Conservation (phyloP, 257 asterid species). For the Jacaranda mimosifolia region DNA sequence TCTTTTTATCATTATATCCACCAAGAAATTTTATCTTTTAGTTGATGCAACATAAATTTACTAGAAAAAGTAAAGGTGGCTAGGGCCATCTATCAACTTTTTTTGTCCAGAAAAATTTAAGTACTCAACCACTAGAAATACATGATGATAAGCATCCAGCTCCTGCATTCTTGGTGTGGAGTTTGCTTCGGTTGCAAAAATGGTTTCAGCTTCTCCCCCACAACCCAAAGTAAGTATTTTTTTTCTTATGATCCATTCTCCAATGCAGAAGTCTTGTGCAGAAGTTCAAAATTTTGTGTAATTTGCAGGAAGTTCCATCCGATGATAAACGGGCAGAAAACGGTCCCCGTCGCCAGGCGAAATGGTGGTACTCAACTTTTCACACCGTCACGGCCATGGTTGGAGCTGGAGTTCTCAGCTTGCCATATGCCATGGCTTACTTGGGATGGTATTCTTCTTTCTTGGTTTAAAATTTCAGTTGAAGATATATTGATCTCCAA, state of each 20-base stretch:
- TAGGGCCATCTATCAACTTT: conserved; percentile 38
- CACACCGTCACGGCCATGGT: conserved; percentile 84
- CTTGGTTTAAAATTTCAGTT: not conserved
- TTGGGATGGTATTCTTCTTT: conserved; percentile 65
- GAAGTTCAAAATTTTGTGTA: conserved; percentile 5
- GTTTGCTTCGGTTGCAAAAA: conserved; percentile 34
- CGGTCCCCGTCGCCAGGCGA: conserved; percentile 56
- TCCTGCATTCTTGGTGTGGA: conserved; percentile 49
- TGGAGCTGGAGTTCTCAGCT: conserved; percentile 78
- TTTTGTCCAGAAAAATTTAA: conserved; percentile 31
- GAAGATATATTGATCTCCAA: not conserved
- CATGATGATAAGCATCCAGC: conserved; percentile 41
- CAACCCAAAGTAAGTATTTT: conserved; percentile 63
- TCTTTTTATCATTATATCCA: conserved; percentile 38
- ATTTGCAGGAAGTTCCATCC: conserved; percentile 59
- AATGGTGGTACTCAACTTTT: conserved; percentile 81
- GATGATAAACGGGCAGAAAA: conserved; percentile 53
- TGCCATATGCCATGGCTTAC: conserved; percentile 83
- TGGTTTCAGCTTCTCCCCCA: conserved; percentile 65
- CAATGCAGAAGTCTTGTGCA: not conserved
- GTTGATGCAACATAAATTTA: conserved; percentile 32
- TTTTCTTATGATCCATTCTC: not conserved
- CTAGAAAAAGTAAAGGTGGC: conserved; percentile 30
- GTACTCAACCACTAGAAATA: conserved; percentile 50
- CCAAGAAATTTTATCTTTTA: conserved; percentile 30